phyloP scores from a whole-genome alignment of 1,139 yeast species.

The Yamadazyma atlantica region DNA sequence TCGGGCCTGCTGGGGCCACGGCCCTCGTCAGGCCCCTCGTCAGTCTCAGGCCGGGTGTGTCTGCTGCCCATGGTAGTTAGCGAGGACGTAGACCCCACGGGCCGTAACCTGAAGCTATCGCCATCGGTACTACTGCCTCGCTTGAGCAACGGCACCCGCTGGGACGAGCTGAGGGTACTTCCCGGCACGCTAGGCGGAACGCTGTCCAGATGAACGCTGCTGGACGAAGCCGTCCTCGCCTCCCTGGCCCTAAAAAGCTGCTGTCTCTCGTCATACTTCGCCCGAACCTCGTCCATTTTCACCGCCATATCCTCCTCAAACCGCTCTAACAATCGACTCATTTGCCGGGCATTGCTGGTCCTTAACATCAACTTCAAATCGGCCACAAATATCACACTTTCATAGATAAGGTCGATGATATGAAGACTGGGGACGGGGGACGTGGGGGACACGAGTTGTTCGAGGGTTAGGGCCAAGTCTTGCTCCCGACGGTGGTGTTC shows the following conservation, averaged over 20 bases:
- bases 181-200: too few relatives aligned
- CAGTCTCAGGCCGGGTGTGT: not conserved
- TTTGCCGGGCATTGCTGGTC: constrained; percentile 59
- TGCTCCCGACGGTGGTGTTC: constrained; percentile 13
- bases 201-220: constrained; percentile 4
- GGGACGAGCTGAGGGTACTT: too few relatives aligned
- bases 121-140: constrained; percentile 11
- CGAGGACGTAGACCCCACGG: constrained; percentile 11
- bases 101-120: constrained; percentile 6
- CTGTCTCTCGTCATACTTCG: constrained; percentile 8
- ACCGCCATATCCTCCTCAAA: constrained; percentile 31
- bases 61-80: constrained; percentile 10
- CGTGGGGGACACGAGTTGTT: constrained; percentile 51
- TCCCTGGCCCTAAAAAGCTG: constrained; percentile 6
- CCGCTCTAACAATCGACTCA: constrained; percentile 44
- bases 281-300: constrained; percentile 15
- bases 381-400: constrained; percentile 57
- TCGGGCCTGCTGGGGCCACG: not conserved
- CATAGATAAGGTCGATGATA: constrained; percentile 58
- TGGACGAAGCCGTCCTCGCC: constrained; percentile 7
- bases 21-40: not conserved
- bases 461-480: constrained; percentile 37
- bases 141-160: constrained; percentile 7
- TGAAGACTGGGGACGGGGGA: constrained; percentile 54
- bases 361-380: constrained; percentile 66